These are phyloP conservation scores for Phaeosphaeriaceae sp. DNA, from an alignment of 2,329 filamentous ascomycete species.

Conservation along the genomic window DNA sequence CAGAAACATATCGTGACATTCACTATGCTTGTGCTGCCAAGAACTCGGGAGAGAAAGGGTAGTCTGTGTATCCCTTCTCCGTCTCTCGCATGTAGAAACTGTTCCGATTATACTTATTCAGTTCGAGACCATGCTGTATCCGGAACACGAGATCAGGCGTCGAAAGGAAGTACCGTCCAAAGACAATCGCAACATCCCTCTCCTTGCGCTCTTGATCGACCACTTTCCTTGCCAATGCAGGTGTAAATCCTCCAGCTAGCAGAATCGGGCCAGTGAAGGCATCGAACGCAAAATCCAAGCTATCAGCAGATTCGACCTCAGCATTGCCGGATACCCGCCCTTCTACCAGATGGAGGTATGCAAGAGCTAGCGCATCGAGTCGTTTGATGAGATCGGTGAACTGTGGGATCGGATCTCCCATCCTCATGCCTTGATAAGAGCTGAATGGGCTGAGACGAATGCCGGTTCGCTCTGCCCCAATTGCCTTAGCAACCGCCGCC, in stretches of 20 bases:
- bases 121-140: neutral
- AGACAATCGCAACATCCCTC: neutral
- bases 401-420: neutral
- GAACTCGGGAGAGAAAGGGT: neutral
- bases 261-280: constrained; percentile 33
- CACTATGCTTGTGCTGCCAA: neutral
- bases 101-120: neutral
- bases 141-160: neutral
- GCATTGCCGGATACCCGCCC: neutral
- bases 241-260: constrained; percentile 1
- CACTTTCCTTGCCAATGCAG: neutral
- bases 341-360: constrained; percentile 40
- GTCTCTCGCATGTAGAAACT: neutral
- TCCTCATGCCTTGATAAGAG: constrained; percentile 36
- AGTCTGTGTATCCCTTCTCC: neutral
- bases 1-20: too few relatives aligned
- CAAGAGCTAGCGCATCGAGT: neutral
- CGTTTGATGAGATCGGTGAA: neutral
- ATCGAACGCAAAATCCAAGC: constrained; percentile 35
- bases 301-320: constrained; percentile 27
- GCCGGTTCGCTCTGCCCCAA: constrained; percentile 42
- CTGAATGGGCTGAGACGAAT: constrained; percentile 47
- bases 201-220: neutral
- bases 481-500: constrained; percentile 38
- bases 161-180: neutral